A percentile compares a stretch with the other conserved stretches of the same genome.
These are phyloP conservation scores for Kazachstania viticola DNA, from an alignment of 805 yeast genomes.

Conservation along the genomic window DNA sequence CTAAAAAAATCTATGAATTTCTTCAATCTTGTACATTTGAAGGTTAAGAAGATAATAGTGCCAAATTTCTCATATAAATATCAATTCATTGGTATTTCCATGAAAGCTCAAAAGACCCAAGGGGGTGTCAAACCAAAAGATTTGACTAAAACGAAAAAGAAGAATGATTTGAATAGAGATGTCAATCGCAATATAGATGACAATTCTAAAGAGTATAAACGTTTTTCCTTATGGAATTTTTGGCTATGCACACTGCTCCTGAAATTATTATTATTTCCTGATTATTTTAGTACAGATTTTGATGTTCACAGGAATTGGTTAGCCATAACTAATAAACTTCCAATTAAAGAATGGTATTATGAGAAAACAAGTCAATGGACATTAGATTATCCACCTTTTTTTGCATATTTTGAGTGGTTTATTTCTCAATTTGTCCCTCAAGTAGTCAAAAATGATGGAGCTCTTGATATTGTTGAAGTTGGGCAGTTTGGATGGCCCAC, in stretches of 20 bases:
- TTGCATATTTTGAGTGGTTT: conserved; percentile 88
- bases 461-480: conserved; percentile 51
- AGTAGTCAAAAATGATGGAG: conserved; percentile 57
- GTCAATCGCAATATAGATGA: too few relatives aligned
- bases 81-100: too few relatives aligned
- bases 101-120: too few relatives aligned
- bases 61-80: too few relatives aligned
- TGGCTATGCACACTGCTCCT: conserved; percentile 53
- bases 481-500: conserved; percentile 75
- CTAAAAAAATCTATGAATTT: too few relatives aligned
- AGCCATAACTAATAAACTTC: conserved; percentile 72
- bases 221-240: conserved; percentile 49
- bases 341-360: conserved; percentile 69
- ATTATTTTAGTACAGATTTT: conserved; percentile 90
- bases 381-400: conserved; percentile 92
- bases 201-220: conserved; percentile 8
- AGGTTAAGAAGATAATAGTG: too few relatives aligned
- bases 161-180: too few relatives aligned
- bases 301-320: conserved; percentile 98
- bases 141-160: too few relatives aligned
- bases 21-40: too few relatives aligned
- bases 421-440: conserved; percentile 62
- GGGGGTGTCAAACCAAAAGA: too few relatives aligned
- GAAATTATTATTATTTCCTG: conserved; percentile 55
- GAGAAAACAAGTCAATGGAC: conserved; percentile 84